A percentile compares a stretch with the other conserved stretches of the same genome.
These are phyloP conservation scores for Suhomyces vadensis DNA, from an alignment of 805 yeast genomes.

Conservation along the genomic window DNA sequence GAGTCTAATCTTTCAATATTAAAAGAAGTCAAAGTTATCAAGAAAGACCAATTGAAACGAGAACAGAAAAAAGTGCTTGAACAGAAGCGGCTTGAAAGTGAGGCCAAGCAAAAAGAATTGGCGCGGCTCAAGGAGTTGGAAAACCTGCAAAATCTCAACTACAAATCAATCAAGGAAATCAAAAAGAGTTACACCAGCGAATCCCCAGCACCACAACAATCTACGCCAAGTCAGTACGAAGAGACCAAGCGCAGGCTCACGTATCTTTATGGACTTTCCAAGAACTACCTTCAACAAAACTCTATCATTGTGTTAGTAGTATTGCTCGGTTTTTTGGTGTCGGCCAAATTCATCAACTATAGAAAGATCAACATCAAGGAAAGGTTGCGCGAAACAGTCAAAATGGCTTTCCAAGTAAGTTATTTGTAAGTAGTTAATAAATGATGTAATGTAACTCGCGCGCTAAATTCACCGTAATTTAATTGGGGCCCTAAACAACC, in stretches of 20 bases:
- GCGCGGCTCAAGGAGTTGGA: constrained; percentile 15
- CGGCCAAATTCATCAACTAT: constrained; percentile 22
- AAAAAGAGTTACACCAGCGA: constrained; percentile 15
- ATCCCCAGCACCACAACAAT: not conserved
- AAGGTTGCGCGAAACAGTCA: constrained; percentile 35
- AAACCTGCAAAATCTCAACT: constrained; percentile 27
- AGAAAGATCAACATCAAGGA: constrained; percentile 30
- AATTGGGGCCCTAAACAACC: no score
- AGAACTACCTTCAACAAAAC: constrained; percentile 27
- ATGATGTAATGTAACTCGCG: no score
- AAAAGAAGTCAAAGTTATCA: constrained; percentile 16
- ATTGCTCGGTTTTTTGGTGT: constrained; percentile 21
- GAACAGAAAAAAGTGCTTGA: constrained; percentile 25
- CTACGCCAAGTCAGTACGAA: not conserved
- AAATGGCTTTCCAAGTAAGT: constrained; percentile 47
- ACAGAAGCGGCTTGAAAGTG: constrained; percentile 15
- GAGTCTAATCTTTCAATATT: constrained; percentile 11
- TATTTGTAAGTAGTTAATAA: constrained; percentile 25
- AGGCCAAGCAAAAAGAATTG: constrained; percentile 22
- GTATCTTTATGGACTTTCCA: constrained; percentile 20
- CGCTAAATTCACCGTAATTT: no score
- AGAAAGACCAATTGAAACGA: constrained; percentile 12
- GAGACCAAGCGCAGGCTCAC: constrained; percentile 17
- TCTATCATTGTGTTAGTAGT: constrained; percentile 28
- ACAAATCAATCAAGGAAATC: constrained; percentile 32